These are phyloP conservation scores for Stemphylium beticola DNA, from an alignment of 2,329 filamentous ascomycete species.

Conservation along the genomic window DNA sequence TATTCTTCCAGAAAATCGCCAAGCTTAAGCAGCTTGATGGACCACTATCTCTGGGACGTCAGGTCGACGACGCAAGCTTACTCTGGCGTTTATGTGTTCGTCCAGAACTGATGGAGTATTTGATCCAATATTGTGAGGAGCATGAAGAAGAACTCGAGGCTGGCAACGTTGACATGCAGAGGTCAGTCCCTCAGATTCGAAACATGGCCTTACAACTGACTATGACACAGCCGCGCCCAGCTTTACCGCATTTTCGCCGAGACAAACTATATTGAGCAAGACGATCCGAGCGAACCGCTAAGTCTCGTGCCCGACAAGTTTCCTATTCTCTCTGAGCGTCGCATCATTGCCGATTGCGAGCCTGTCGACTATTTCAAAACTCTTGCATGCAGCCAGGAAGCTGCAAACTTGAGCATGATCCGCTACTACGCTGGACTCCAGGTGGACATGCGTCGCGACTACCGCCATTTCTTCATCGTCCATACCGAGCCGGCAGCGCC, in stretches of 20 bases:
- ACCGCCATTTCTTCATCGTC: constrained; percentile 42
- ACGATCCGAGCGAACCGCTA: constrained; percentile 13
- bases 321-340: constrained; percentile 39
- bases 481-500: constrained; percentile 32
- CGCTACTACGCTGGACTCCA: constrained; percentile 33
- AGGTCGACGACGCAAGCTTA: constrained; percentile 29
- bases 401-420: constrained; percentile 36
- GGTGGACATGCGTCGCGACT: constrained; percentile 29
- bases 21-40: constrained; percentile 21
- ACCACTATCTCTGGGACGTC: constrained; percentile 21
- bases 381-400: constrained; percentile 21
- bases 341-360: constrained; percentile 22
- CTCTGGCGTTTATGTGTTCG: constrained; percentile 43
- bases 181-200: constrained; percentile 11
- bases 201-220: constrained; percentile 4
- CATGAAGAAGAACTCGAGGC: constrained; percentile 26
- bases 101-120: constrained; percentile 38
- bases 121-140: constrained; percentile 28
- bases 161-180: constrained; percentile 21
- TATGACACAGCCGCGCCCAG: constrained; percentile 19
- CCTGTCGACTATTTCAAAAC: constrained; percentile 35
- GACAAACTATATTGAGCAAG: constrained; percentile 37
- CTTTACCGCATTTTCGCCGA: constrained; percentile 34
- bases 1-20: constrained; percentile 41
- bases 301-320: constrained; percentile 29